Evolutionary conservation across 371 early-diverging fungal genomes (phyloP).

Genomic region (Furculomyces boomerangus): DNA sequence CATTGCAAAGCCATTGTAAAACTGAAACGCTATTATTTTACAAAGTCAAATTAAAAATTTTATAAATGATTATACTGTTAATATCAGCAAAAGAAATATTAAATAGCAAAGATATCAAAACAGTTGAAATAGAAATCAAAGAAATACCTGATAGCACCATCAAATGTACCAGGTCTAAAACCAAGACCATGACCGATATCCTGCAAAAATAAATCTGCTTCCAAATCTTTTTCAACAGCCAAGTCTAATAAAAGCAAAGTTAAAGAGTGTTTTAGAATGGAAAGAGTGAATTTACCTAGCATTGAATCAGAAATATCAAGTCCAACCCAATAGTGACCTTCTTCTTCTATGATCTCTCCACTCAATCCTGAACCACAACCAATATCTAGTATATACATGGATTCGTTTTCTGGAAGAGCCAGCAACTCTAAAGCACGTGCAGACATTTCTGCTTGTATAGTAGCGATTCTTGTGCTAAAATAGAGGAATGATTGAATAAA

Average conservation of each 20-base stretch:
- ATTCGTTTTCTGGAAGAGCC: slow-evolving; percentile 50
- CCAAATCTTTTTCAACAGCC: slow-evolving; percentile 49
- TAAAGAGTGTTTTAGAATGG: not conserved
- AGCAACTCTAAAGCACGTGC: slow-evolving; percentile 80
- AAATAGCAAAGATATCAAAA: not conserved
- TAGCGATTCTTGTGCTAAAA: slow-evolving; percentile 65
- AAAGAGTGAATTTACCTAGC: slow-evolving; percentile 28
- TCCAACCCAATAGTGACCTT: slow-evolving; percentile 91
- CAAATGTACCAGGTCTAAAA: slow-evolving; percentile 94
- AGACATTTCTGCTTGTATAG: slow-evolving; percentile 89
- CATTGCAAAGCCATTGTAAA: slow-evolving; percentile 98
- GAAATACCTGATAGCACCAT: slow-evolving; percentile 66
- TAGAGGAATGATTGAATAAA: not conserved
- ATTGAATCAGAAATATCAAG: slow-evolving; percentile 90
- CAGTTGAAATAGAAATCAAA: not conserved
- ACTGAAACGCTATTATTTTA: slow-evolving; percentile 58
- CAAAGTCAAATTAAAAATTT: no score
- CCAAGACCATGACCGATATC: slow-evolving; percentile 94
- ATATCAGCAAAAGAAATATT: not conserved
- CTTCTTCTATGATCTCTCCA: slow-evolving; percentile 88
- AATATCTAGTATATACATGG: slow-evolving; percentile 72
- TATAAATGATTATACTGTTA: not conserved
- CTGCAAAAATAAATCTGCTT: slow-evolving; percentile 81
- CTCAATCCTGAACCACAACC: slow-evolving; percentile 95
- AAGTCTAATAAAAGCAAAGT: slow-evolving; percentile 4